Evolutionary conservation across 768 basidiomycete genomes (phyloP).

Genomic region (Russula olivacea): DNA sequence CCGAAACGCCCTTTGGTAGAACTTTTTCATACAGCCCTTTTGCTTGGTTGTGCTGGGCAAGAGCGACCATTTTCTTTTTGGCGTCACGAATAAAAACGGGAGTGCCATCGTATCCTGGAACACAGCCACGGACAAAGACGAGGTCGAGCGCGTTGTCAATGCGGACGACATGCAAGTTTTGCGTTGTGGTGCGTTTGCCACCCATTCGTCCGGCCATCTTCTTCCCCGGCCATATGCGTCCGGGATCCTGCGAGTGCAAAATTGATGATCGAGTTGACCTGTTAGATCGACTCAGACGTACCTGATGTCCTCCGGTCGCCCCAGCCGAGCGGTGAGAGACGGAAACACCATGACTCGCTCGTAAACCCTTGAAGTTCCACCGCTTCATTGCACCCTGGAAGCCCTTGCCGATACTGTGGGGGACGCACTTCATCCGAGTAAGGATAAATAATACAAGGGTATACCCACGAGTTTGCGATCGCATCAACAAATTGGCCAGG

Average conservation of each 20-base stretch:
- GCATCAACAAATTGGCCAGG: constrained; percentile 96
- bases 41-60: constrained; percentile 57
- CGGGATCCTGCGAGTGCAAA: constrained; percentile 66
- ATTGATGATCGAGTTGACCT: constrained; percentile 2
- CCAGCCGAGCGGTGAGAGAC: constrained; percentile 89
- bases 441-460: not conserved
- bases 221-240: constrained; percentile 93
- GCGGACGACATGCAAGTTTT: constrained; percentile 85
- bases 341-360: constrained; percentile 95
- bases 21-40: constrained; percentile 72
- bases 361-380: constrained; percentile 86
- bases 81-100: constrained; percentile 84
- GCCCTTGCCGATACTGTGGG: constrained; percentile 84
- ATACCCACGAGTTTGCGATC: constrained; percentile 77
- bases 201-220: constrained; percentile 98
- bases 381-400: constrained; percentile 97
- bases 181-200: constrained; percentile 69
- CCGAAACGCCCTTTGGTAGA: constrained; percentile 74
- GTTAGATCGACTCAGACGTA: constrained; percentile 32
- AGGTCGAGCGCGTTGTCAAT: constrained; percentile 84
- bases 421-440: not conserved
- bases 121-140: constrained; percentile 84
- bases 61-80: constrained; percentile 72
- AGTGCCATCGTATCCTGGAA: constrained; percentile 86
- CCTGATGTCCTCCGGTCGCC: constrained; percentile 93